phyloP scores from a whole-genome alignment of 305 asterid genomes.

The Andrographis paniculata region DNA sequence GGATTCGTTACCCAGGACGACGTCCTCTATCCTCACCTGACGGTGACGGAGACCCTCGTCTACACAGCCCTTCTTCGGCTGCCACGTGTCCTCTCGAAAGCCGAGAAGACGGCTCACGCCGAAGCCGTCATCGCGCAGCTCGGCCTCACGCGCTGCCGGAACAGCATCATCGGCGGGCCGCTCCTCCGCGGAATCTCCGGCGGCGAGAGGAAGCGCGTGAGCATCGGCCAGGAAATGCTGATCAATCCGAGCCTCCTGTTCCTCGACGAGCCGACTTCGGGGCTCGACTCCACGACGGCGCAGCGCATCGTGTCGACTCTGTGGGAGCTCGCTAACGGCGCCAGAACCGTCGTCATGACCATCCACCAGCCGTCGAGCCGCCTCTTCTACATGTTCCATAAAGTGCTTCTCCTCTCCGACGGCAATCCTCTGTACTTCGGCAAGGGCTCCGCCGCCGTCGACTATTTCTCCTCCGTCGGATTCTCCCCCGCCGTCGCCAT shows the following conservation, averaged over 20 bases:
- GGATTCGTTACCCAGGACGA: conserved; percentile 91
- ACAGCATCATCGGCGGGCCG: conserved; percentile 46
- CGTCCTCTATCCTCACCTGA: conserved; percentile 58
- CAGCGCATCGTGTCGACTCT: conserved; percentile 59
- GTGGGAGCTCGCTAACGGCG: conserved; percentile 57
- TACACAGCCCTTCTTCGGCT: conserved; percentile 73
- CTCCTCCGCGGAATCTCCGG: conserved; percentile 64
- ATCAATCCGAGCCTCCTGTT: conserved; percentile 70
- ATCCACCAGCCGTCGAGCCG: conserved; percentile 92
- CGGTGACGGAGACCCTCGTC: conserved; percentile 63
- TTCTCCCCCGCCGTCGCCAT: conserved; percentile 51
- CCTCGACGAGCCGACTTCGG: conserved; percentile 87
- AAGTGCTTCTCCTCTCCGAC: conserved; percentile 65
- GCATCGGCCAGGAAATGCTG: conserved; percentile 89
- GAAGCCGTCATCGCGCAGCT: conserved; percentile 57
- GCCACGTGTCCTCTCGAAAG: conserved; percentile 31
- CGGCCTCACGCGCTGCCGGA: conserved; percentile 44
- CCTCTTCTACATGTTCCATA: conserved; percentile 73
- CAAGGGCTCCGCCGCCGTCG: conserved; percentile 41
- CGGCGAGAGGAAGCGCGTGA: conserved; percentile 80
- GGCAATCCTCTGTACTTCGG: conserved; percentile 76
- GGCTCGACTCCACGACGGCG: conserved; percentile 83
- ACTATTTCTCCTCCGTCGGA: conserved; percentile 51
- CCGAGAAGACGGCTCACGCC: conserved; percentile 41
- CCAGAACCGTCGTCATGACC: conserved; percentile 68